phyloP scores from a whole-genome alignment of 1,139 yeast genomes.

The Hanseniaspora sp. region DNA sequence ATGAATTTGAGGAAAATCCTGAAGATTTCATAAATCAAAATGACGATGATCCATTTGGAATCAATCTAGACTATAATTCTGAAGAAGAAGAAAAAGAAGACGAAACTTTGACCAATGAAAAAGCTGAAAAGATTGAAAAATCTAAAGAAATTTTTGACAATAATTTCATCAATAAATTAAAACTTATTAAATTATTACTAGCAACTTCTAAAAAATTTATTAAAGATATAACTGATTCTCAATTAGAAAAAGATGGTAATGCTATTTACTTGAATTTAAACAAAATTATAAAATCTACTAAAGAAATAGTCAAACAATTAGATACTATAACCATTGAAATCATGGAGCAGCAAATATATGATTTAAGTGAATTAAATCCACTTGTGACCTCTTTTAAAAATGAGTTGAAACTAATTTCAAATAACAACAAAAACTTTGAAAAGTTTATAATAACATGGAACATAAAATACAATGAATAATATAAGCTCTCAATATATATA shows the following conservation, averaged over 20 bases:
- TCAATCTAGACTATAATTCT: constrained; percentile 25
- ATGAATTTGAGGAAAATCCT: constrained; percentile 58
- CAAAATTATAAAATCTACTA: constrained; percentile 1
- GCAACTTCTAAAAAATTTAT: constrained; percentile 11
- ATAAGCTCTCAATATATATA: neutral
- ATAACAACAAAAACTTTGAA: constrained; percentile 10
- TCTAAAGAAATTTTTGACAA: constrained; percentile 6
- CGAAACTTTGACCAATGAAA: constrained; percentile 20
- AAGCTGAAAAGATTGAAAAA: neutral
- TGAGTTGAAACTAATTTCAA: constrained; percentile 6
- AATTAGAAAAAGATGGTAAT: constrained; percentile 11
- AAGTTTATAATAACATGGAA: constrained; percentile 16
- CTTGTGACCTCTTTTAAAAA: neutral
- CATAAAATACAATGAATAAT: constrained; percentile 7
- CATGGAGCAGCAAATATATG: constrained; percentile 8
- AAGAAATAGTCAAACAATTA: constrained; percentile 2
- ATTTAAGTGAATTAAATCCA: neutral
- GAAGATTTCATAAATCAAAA: constrained; percentile 27
- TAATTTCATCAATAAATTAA: neutral
- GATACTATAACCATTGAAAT: constrained; percentile 2
- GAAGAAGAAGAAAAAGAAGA: constrained; percentile 30
- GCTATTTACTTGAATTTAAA: constrained; percentile 4
- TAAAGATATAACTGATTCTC: neutral
- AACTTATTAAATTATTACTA: constrained; percentile 5
- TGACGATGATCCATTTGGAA: constrained; percentile 37